Conservation (phyloP, 495 filamentous ascomycete species). For the Parathielavia appendiculata region DNA sequence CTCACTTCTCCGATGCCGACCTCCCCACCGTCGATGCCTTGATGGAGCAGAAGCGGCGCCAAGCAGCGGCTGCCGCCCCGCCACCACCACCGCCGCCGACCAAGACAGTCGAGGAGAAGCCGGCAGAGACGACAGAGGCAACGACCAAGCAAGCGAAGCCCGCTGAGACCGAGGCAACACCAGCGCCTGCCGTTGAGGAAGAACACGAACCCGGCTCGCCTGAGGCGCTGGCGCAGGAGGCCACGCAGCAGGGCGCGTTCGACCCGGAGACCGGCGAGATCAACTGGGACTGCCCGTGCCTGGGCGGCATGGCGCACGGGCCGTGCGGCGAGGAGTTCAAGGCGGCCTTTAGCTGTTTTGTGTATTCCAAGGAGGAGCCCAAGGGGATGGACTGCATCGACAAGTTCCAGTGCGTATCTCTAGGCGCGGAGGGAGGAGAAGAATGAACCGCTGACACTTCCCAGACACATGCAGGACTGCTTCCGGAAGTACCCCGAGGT, state of each 20-base stretch:
- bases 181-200: slow-evolving; percentile 8
- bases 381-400: slow-evolving; percentile 99
- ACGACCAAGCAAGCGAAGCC: slow-evolving; percentile 17
- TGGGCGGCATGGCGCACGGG: slow-evolving; percentile 95
- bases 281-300: slow-evolving; percentile 98
- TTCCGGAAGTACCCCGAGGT: slow-evolving; percentile 87
- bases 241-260: slow-evolving; percentile 81
- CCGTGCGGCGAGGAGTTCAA: slow-evolving; percentile 95
- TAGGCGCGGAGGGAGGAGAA: not conserved
- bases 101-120: slow-evolving; percentile 12
- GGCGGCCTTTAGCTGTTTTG: slow-evolving; percentile 94
- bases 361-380: slow-evolving; percentile 88
- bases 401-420: slow-evolving; percentile 76
- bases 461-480: slow-evolving; percentile 91
- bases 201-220: slow-evolving; percentile 30
- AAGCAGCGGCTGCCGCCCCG: slow-evolving; percentile 28
- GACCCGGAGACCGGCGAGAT: slow-evolving; percentile 98
- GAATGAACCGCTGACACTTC: slow-evolving; percentile 17
- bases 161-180: slow-evolving; percentile 23
- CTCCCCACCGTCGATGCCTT: slow-evolving; percentile 48
- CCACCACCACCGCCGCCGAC: slow-evolving; percentile 19
- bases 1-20: slow-evolving; percentile 42
- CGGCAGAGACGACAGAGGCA: slow-evolving; percentile 20
- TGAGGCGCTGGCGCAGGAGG: slow-evolving; percentile 72
- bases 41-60: slow-evolving; percentile 47